Evolutionary conservation across 305 asterid species (phyloP).

Genomic region (Plantago coronopus): DNA sequence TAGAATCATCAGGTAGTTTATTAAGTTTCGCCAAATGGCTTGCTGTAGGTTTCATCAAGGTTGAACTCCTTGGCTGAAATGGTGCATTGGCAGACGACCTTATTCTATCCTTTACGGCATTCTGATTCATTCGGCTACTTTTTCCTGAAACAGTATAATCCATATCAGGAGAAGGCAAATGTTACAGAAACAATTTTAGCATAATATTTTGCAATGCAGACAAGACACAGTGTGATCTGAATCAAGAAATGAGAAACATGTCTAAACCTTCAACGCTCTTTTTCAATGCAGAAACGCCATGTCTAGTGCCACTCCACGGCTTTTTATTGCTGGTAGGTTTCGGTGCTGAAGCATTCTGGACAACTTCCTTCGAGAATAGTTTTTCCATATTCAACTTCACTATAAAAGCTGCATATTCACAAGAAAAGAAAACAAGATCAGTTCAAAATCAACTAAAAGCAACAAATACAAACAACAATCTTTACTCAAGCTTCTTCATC

Average conservation of each 20-base stretch:
- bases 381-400: conserved; percentile 48
- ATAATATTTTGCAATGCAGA: no score
- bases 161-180: conserved; percentile 1
- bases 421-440: conserved; percentile 13
- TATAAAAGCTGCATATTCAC: conserved; percentile 43
- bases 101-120: conserved; percentile 32
- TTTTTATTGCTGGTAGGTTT: conserved; percentile 24
- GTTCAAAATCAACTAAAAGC: neutral
- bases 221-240: neutral
- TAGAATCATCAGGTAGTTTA: conserved; percentile 28
- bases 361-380: conserved; percentile 28
- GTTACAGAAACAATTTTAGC: no score
- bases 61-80: conserved; percentile 43
- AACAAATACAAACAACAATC: neutral
- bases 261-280: conserved; percentile 38
- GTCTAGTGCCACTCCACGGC: conserved; percentile 26
- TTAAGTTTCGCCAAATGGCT: conserved; percentile 80
- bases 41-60: conserved; percentile 77
- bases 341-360: conserved; percentile 21
- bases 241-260: conserved; percentile 3
- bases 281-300: conserved; percentile 33
- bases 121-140: conserved; percentile 19
- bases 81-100: conserved; percentile 24
- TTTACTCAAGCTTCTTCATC: neutral
- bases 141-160: conserved; percentile 27